A percentile compares a stretch with the other conserved stretches of the same genome.
phyloP scores from a whole-genome alignment of 192 early-diverging fungal species.

The Coemansia sp. region DNA sequence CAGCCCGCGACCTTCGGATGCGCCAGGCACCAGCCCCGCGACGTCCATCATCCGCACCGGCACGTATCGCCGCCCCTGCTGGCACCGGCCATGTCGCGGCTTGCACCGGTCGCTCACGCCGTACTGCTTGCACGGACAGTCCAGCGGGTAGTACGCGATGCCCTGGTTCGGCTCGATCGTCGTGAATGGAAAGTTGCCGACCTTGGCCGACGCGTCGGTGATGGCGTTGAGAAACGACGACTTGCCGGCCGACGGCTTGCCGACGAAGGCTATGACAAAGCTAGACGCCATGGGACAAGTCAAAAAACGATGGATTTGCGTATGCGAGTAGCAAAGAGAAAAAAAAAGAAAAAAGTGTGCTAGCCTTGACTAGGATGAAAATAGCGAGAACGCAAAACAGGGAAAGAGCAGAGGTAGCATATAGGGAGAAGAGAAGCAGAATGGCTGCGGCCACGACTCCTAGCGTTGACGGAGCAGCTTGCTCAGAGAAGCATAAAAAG shows the following conservation, averaged over 20 bases:
- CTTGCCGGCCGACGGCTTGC: conserved; percentile 79
- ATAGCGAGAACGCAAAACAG: no score
- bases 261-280: conserved; percentile 66
- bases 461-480: no score
- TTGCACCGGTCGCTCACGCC: conserved; percentile 57
- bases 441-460: no score
- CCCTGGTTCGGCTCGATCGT: conserved; percentile 83
- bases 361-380: no score
- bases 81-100: conserved; percentile 73
- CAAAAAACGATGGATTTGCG: background rate
- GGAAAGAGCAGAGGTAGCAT: no score
- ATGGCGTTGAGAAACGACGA: conserved; percentile 79
- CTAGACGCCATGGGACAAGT: conserved; percentile 30
- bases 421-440: no score
- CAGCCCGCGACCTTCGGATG: conserved; percentile 67
- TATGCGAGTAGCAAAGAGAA: background rate
- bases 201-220: conserved; percentile 78
- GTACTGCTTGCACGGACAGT: conserved; percentile 66
- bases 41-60: conserved; percentile 78
- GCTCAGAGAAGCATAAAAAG: no score
- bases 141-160: conserved; percentile 68
- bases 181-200: conserved; percentile 83
- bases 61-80: conserved; percentile 61
- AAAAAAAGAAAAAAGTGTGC: conserved; percentile 7
- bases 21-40: conserved; percentile 80